phyloP scores from a whole-genome alignment of 2,329 filamentous ascomycete genomes.

The Beauveria pseudobassiana region DNA sequence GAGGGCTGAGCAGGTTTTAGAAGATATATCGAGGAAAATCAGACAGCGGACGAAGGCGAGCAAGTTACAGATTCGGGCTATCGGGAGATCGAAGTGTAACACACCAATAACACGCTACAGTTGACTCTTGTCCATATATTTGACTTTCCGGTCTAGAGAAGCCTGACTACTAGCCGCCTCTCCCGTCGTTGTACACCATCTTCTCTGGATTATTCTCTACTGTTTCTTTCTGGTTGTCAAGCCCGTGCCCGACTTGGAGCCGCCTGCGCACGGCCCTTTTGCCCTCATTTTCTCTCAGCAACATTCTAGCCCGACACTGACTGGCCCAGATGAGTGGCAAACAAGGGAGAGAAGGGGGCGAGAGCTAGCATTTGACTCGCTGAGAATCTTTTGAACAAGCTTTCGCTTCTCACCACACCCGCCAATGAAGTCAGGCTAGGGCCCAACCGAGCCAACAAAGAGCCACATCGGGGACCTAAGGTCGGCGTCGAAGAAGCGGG shows the following conservation, averaged over 20 bases:
- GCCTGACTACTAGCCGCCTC: not conserved
- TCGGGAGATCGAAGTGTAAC: slow-evolving; percentile 1
- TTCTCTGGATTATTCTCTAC: not conserved
- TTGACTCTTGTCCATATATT: not conserved
- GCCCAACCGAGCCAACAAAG: not conserved
- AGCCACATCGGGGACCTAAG: not conserved
- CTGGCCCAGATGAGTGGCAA: not conserved
- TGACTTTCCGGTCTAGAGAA: not conserved
- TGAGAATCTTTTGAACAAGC: not conserved
- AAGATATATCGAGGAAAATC: not conserved
- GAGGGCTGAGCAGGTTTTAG: not conserved
- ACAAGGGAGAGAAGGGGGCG: not conserved
- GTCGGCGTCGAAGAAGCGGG: not conserved
- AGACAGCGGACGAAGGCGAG: not conserved
- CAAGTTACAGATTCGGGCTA: not conserved
- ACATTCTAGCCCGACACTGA: not conserved
- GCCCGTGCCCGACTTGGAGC: slow-evolving; percentile 1
- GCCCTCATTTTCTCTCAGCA: not conserved
- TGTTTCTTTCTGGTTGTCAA: not conserved
- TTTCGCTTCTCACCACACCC: not conserved
- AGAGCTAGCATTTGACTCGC: not conserved
- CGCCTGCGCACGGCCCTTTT: slow-evolving; percentile 6
- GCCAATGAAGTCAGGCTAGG: not conserved
- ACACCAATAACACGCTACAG: not conserved
- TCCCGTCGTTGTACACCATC: not conserved